Conservation (phyloP, 139 green algal genomes). For the Bryopsis sp. region DNA sequence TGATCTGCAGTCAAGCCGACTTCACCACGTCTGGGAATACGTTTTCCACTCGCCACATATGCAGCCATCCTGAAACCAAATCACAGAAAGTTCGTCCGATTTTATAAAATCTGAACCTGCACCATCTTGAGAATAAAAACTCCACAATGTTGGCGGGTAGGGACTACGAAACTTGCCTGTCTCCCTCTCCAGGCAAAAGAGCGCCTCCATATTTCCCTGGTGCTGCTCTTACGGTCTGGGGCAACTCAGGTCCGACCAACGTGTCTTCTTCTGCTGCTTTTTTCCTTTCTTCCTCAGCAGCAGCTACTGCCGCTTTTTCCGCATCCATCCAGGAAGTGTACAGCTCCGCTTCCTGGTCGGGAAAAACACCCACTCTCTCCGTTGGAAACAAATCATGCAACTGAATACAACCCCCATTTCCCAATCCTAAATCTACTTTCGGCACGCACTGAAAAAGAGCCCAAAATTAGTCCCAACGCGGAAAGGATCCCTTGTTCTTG, state of each 20-base stretch:
- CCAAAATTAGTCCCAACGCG: no score
- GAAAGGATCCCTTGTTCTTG: no score
- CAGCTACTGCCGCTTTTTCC: slow-evolving; percentile 30
- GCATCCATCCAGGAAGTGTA: slow-evolving; percentile 34
- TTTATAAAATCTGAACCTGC: not conserved
- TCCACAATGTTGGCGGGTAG: not conserved
- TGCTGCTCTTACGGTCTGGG: slow-evolving; percentile 15
- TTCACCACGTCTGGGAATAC: slow-evolving; percentile 92
- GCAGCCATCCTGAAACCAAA: slow-evolving; percentile 65
- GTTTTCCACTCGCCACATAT: slow-evolving; percentile 85
- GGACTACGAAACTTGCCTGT: slow-evolving; percentile 2
- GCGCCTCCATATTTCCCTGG: not conserved
- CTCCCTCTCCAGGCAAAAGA: slow-evolving; percentile 26
- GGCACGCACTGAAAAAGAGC: no score
- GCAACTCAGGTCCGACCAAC: slow-evolving; percentile 51
- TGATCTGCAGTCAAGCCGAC: slow-evolving; percentile 78
- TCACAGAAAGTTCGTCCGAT: no score
- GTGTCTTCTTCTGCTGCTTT: slow-evolving; percentile 39
- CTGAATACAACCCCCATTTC: no score
- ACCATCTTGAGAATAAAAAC: not conserved
- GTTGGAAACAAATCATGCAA: no score
- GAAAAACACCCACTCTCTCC: slow-evolving; percentile 12
- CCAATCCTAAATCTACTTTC: no score
- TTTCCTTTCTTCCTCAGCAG: slow-evolving; percentile 17
- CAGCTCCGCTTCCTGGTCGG: slow-evolving; percentile 42